Percentiles rank a stretch among this genome's conserved stretches.
phyloP scores from a whole-genome alignment of 805 yeast genomes.

The Pichia insulana region DNA sequence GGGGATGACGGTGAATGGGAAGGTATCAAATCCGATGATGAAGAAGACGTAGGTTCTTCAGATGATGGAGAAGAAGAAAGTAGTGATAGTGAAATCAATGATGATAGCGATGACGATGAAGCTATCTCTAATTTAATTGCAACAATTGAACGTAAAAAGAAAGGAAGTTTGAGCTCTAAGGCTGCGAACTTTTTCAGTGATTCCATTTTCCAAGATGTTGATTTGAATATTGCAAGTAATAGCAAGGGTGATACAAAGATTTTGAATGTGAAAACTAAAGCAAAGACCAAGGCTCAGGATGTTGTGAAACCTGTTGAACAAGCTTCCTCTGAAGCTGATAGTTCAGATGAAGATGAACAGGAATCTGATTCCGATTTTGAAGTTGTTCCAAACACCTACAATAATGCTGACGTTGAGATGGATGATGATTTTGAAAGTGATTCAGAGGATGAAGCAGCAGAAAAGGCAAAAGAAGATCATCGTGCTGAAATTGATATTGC shows the following conservation, averaged over 20 bases:
- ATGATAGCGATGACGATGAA: constrained; percentile 64
- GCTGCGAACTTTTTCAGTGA: constrained; percentile 39
- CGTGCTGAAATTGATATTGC: constrained; percentile 69
- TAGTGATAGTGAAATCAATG: constrained; percentile 37
- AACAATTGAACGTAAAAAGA: constrained; percentile 36
- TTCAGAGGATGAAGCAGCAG: constrained; percentile 44
- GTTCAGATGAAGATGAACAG: constrained; percentile 10
- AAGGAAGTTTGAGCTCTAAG: constrained; percentile 35
- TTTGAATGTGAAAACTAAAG: constrained; percentile 3
- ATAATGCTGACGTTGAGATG: constrained; percentile 23
- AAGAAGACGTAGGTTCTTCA: constrained; percentile 25
- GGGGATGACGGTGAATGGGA: constrained; percentile 70
- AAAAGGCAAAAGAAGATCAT: constrained; percentile 38
- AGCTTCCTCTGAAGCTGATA: constrained; percentile 15
- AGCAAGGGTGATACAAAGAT: constrained; percentile 11
- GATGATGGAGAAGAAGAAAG: constrained; percentile 29
- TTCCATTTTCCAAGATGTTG: constrained; percentile 43
- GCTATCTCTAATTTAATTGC: constrained; percentile 54
- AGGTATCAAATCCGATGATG: constrained; percentile 48
- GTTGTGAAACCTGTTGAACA: constrained; percentile 8
- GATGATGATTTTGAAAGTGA: constrained; percentile 36
- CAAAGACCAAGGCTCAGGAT: constrained; percentile 6
- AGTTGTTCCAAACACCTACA: constrained; percentile 36
- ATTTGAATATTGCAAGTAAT: constrained; percentile 25
- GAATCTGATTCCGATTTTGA: constrained; percentile 32